Base-by-base conservation (phyloP, 2,329 filamentous ascomycete species). In the Plenodomus biglobosus region DNA sequence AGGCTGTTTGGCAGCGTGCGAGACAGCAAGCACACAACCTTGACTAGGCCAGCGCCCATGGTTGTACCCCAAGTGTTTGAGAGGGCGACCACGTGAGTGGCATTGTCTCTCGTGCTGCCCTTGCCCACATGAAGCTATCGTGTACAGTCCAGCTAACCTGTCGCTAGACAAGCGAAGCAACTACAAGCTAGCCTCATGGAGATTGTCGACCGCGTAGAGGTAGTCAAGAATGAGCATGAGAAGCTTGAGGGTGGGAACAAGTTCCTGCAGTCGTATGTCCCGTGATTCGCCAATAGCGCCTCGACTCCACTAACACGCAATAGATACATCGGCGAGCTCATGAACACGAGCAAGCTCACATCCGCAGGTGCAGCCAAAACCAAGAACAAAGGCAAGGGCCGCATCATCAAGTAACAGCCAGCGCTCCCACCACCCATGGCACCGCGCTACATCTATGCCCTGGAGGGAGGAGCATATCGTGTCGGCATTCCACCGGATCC, bases 171-270 rank as follows among this genome's bases (percentile, higher is more conserved):
- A 75, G 92, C 92, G 50, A 90, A 90, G 72, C 83, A 85, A 39
- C 78, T 97, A 21, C 94, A 99, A 73, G 89, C 91, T 44, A 95
- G 90, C 21, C 83, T 99, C 27, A 80, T 95, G 53, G 89, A 87
- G 55, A 87, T 97, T 37, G 90, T 96, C 58, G 90, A 96, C 73
- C 88, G 91, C 42, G 95, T 97, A 70, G 94, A 99, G 68, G 89
- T 90, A 22, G 92, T 97, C 56, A 90, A 91, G 72, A 87, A 88
- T 61, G 92, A 97, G 69, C 92, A 99, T 69, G 90, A 96, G 75
- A 96, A 96, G 74, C 84, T 99, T 45, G 92, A 97, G 73, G 94
- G 83, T 72, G 92, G 96, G 72, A 99, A 99, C 80, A 92, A 91
- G 66, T 96, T 97, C 68, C 76, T 99, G 40, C 92, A 97, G 73